These are phyloP conservation scores for Sisymbrium altissimum DNA, from an alignment of 345 rosid species.

Conservation along the genomic window DNA sequence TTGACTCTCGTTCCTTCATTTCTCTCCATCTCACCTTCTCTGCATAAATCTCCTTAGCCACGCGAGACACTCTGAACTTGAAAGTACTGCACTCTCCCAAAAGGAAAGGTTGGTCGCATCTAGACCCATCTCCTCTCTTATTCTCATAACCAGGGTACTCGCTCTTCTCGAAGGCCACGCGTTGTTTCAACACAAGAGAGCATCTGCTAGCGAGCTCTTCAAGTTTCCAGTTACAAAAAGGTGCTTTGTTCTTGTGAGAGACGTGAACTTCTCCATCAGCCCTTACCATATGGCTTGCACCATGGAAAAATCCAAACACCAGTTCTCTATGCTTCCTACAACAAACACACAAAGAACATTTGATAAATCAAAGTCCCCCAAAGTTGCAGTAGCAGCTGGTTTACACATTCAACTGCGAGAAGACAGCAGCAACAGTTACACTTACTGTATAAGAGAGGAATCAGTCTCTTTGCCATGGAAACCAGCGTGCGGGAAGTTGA, in stretches of 20 bases:
- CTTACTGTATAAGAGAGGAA: conserved; percentile 34
- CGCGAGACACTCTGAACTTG: conserved; percentile 33
- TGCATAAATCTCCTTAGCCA: conserved; percentile 26
- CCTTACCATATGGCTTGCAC: conserved; percentile 44
- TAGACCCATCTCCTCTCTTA: conserved; percentile 47
- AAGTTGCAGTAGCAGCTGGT: not conserved
- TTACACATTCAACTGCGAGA: not conserved
- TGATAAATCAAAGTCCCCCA: not conserved
- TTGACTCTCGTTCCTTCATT: conserved; percentile 18
- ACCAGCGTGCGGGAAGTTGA: conserved; percentile 67
- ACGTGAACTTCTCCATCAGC: conserved; percentile 53
- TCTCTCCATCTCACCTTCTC: conserved; percentile 12
- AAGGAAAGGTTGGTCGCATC: conserved; percentile 47
- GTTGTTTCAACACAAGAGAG: conserved; percentile 26
- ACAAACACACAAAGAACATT: not conserved
- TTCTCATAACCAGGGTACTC: conserved; percentile 51
- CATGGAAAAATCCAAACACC: conserved; percentile 40
- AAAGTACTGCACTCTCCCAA: conserved; percentile 54
- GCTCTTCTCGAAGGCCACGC: conserved; percentile 35
- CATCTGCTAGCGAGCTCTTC: conserved; percentile 43
- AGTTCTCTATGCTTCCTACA: conserved; percentile 50
- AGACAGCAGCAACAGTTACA: not conserved
- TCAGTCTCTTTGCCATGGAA: conserved; percentile 38
- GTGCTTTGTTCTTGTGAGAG: conserved; percentile 48
- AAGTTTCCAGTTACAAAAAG: conserved; percentile 52